Conservation (phyloP, 2,329 filamentous ascomycete species). For the Clathrospora elynae region DNA sequence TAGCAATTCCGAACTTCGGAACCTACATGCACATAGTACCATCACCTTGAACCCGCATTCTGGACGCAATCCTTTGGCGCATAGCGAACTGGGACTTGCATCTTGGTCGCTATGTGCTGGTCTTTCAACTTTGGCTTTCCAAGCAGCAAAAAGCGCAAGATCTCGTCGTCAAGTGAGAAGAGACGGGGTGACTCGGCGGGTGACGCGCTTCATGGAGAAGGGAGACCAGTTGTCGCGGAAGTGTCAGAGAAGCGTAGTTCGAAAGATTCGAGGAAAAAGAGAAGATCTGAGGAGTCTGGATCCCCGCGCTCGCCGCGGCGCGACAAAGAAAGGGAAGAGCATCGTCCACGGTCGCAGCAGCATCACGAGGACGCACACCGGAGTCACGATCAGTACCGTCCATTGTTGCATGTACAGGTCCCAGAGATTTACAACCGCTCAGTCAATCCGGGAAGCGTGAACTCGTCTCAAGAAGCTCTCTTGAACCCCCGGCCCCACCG, state of each 20-base stretch:
- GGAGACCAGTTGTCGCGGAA: conserved; percentile 29
- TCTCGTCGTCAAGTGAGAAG: conserved; percentile 35
- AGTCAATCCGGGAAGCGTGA: conserved; percentile 28
- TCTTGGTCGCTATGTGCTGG: conserved; percentile 46
- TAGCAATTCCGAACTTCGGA: conserved; percentile 38
- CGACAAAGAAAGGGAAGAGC: conserved; percentile 29
- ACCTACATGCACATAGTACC: conserved; percentile 30
- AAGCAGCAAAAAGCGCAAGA: conserved; percentile 39
- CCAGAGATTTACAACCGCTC: conserved; percentile 39
- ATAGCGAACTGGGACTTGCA: conserved; percentile 32
- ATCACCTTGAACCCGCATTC: conserved; percentile 16
- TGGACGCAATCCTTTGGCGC: conserved; percentile 28
- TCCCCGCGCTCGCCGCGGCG: conserved; percentile 32
- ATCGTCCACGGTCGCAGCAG: conserved; percentile 26
- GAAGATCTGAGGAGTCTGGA: conserved; percentile 30
- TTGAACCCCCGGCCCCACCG: conserved; percentile 46
- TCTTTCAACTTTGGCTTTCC: conserved; percentile 42
- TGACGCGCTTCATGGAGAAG: conserved; percentile 32
- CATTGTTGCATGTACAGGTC: conserved; percentile 34
- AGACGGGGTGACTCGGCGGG: conserved; percentile 33
- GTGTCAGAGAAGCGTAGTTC: conserved; percentile 42
- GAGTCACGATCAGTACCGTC: conserved; percentile 26
- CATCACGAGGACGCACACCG: conserved; percentile 23
- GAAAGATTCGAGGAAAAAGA: conserved; percentile 33
- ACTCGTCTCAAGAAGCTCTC: conserved; percentile 44